These are phyloP conservation scores for Aegle marmelos DNA, from an alignment of 345 rosid genomes.

Conservation along the genomic window DNA sequence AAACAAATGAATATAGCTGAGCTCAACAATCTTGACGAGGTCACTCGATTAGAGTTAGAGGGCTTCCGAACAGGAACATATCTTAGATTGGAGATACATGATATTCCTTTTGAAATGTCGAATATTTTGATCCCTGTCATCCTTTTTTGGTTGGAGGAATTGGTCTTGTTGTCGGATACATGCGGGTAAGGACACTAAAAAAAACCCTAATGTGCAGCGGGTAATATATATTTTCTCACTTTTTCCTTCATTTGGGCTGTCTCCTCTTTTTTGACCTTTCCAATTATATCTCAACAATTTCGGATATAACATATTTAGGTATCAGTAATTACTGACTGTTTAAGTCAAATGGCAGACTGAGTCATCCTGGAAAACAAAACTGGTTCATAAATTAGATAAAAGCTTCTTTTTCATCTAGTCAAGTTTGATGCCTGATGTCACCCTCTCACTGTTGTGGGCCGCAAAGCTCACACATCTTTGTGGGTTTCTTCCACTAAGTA, in stretches of 20 bases:
- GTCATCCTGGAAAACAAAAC: not conserved
- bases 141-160: slow-evolving; percentile 88
- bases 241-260: not conserved
- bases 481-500: not conserved
- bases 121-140: slow-evolving; percentile 84
- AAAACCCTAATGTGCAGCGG: not conserved
- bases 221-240: not conserved
- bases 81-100: slow-evolving; percentile 79
- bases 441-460: too few relatives aligned
- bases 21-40: slow-evolving; percentile 78
- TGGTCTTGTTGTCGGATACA: slow-evolving; percentile 79
- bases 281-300: not conserved
- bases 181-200: slow-evolving; percentile 70
- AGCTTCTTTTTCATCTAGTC: not conserved
- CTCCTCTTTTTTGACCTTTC: not conserved
- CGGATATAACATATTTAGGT: not conserved
- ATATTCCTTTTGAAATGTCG: slow-evolving; percentile 89
- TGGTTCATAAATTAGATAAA: not conserved
- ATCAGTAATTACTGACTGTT: not conserved
- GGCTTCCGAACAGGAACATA: slow-evolving; percentile 85
- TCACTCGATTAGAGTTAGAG: slow-evolving; percentile 75
- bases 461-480: not conserved
- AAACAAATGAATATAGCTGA: slow-evolving; percentile 79
- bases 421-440: not conserved
- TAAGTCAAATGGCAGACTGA: not conserved